Conservation (phyloP, 1,284 basidiomycete species). For the Microbotryomycetes sp. region DNA sequence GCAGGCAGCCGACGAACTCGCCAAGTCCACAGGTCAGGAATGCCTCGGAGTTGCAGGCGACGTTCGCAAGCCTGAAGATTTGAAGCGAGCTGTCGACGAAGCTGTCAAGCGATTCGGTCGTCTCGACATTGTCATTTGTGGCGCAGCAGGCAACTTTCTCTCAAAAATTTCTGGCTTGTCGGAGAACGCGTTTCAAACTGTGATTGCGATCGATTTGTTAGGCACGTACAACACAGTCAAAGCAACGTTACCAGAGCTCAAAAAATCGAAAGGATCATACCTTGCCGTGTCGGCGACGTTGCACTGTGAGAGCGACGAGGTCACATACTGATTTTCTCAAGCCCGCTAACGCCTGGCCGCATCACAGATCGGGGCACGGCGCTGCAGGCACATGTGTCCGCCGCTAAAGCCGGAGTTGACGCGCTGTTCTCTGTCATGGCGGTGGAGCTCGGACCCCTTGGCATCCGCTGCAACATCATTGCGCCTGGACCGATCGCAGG, state of each 20-base stretch:
- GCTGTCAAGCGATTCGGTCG: constrained; percentile 71
- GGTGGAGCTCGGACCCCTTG: constrained; percentile 86
- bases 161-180: constrained; percentile 43
- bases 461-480: constrained; percentile 71
- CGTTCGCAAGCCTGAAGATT: constrained; percentile 66
- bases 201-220: constrained; percentile 57
- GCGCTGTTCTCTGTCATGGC: constrained; percentile 77
- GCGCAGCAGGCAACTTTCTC: constrained; percentile 42
- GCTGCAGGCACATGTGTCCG: constrained; percentile 86
- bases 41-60: constrained; percentile 76
- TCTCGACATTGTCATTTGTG: constrained; percentile 86
- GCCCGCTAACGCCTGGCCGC: constrained; percentile 2
- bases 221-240: constrained; percentile 94
- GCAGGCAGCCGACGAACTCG: constrained; percentile 64
- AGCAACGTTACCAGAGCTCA: constrained; percentile 69
- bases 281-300: constrained; percentile 86
- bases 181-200: constrained; percentile 83
- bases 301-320: constrained; percentile 64
- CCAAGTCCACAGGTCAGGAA: constrained; percentile 58
- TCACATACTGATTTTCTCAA: background rate
- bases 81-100: constrained; percentile 68
- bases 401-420: constrained; percentile 92
- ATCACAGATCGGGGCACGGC: constrained; percentile 56
- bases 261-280: constrained; percentile 64
- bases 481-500: constrained; percentile 58